Conservation (phyloP, 805 yeast species). For the Nakazawaea siamensis region DNA sequence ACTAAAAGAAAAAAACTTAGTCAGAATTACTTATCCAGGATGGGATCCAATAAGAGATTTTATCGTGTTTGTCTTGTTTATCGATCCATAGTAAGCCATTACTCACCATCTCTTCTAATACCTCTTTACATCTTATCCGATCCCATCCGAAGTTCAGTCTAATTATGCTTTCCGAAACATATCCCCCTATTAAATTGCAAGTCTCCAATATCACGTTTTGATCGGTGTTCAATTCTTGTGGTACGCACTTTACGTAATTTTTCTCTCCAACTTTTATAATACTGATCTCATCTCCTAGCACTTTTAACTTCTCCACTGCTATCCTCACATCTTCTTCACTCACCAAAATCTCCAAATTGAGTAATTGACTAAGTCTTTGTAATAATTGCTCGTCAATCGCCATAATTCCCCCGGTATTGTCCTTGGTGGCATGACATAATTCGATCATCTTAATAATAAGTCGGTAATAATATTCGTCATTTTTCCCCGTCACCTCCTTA, state of each 20-base stretch:
- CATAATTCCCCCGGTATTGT: constrained; percentile 76
- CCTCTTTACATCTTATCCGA: constrained; percentile 46
- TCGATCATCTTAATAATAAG: constrained; percentile 72
- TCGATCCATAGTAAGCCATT: constrained; percentile 87
- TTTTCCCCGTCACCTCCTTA: constrained; percentile 21
- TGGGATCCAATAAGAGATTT: no score
- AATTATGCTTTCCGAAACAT: constrained; percentile 53
- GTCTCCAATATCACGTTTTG: constrained; percentile 66
- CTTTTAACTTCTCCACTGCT: constrained; percentile 43
- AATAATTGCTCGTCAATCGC: constrained; percentile 51
- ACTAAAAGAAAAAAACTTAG: no score
- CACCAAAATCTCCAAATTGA: constrained; percentile 20
- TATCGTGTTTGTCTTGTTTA: no score
- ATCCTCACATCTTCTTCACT: constrained; percentile 39
- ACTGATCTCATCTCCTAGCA: constrained; percentile 67
- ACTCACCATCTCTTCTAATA: constrained; percentile 71
- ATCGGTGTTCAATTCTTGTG: constrained; percentile 57
- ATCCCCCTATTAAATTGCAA: constrained; percentile 65
- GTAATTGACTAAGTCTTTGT: constrained; percentile 20
- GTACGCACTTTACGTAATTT: constrained; percentile 53
- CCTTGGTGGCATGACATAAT: constrained; percentile 59
- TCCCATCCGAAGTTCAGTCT: constrained; percentile 77
- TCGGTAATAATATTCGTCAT: constrained; percentile 53
- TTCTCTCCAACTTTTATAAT: constrained; percentile 49
- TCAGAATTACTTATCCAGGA: no score